Evolutionary conservation across 139 green algal genomes (phyloP).

Genomic region (Tetratostichococcus sp.): DNA sequence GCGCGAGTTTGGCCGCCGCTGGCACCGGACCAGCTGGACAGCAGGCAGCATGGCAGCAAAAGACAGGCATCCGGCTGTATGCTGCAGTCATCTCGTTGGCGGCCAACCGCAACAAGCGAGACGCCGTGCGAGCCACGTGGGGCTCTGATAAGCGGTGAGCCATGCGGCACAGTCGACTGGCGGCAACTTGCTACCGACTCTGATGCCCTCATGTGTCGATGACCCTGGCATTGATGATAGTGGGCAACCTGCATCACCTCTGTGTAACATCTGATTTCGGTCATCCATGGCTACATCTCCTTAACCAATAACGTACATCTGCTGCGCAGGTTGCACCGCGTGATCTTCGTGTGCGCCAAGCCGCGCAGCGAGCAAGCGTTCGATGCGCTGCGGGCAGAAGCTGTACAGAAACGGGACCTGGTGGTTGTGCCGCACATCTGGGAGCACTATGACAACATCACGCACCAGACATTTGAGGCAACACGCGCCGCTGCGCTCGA

Average conservation of each 20-base stretch:
- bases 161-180: too few relatives aligned
- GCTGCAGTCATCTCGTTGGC: neutral
- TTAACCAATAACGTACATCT: too few relatives aligned
- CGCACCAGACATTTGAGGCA: constrained; percentile 40
- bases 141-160: constrained; percentile 12
- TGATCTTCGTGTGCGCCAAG: constrained; percentile 33
- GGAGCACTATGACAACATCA: constrained; percentile 47
- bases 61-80: neutral
- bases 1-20: constrained; percentile 10
- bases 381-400: constrained; percentile 23
- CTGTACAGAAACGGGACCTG: constrained; percentile 22
- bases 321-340: neutral
- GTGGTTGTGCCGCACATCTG: constrained; percentile 26
- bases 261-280: too few relatives aligned
- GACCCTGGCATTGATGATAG: too few relatives aligned
- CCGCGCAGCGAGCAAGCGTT: constrained; percentile 17
- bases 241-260: too few relatives aligned
- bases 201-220: too few relatives aligned
- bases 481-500: constrained; percentile 24
- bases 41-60: neutral
- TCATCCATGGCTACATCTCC: too few relatives aligned
- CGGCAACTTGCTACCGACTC: too few relatives aligned
- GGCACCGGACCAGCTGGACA: constrained; percentile 17
- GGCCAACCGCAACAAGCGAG: neutral
- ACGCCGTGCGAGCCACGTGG: constrained; percentile 36